phyloP scores from a whole-genome alignment of 78 protist genomes.

The Tieghemostelium lacteum region DNA sequence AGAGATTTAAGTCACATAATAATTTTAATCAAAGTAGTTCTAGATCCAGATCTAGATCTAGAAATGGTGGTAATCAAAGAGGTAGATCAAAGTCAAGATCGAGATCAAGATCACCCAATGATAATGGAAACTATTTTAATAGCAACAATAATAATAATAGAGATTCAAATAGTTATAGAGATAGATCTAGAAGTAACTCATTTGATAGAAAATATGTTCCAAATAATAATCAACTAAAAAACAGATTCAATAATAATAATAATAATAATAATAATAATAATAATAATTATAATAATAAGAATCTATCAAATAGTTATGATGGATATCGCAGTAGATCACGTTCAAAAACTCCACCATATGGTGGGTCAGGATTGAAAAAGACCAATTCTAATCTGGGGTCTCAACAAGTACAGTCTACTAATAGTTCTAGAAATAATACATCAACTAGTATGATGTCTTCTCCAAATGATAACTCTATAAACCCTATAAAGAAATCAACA shows the following conservation, averaged over 20 bases:
- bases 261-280: neutral
- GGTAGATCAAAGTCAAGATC: slow-evolving; percentile 31
- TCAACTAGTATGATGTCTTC: neutral
- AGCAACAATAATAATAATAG: slow-evolving; percentile 5
- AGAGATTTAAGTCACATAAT: neutral
- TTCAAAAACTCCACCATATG: neutral
- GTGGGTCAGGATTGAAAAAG: no score
- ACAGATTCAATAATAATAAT: neutral
- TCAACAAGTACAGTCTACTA: neutral
- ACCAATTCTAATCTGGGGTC: no score
- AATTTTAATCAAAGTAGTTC: neutral
- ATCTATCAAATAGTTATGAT: neutral
- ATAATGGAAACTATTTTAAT: neutral
- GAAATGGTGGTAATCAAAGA: neutral
- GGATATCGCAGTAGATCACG: neutral
- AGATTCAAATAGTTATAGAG: neutral
- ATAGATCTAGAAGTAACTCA: neutral
- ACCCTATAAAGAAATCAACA: no score
- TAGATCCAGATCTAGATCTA: neutral
- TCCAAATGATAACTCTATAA: neutral
- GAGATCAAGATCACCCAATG: slow-evolving; percentile 1
- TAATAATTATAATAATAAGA: neutral
- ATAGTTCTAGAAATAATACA: neutral
- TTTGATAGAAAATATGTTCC: neutral
- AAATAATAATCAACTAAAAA: neutral